Percentiles rank a stretch among this genome's conserved stretches.
Evolutionary conservation across 2,329 filamentous ascomycete species (phyloP).

Genomic region (Verruconis gallopava): DNA sequence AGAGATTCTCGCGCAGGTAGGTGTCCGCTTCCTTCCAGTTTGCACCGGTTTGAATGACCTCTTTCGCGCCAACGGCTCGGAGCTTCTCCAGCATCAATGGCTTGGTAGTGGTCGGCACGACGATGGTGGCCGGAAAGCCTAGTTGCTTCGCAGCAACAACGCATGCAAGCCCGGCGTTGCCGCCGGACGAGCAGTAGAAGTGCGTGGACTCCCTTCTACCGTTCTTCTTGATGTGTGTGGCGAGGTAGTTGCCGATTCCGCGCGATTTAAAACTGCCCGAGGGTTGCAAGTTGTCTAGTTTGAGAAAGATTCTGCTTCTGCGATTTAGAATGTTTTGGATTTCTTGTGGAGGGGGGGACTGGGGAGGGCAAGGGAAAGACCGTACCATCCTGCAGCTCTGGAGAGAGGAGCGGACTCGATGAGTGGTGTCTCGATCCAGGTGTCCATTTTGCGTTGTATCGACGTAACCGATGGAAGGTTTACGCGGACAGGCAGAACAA

Average conservation of each 20-base stretch:
- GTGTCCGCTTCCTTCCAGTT: conserved; percentile 58
- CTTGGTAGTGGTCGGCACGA: conserved; percentile 54
- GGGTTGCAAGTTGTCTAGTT: conserved; percentile 74
- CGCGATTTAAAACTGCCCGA: conserved; percentile 71
- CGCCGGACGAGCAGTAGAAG: conserved; percentile 71
- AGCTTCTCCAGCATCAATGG: conserved; percentile 61
- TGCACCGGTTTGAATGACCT: conserved; percentile 55
- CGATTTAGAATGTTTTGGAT: conserved; percentile 22
- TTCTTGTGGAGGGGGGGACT: not conserved
- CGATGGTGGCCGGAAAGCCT: conserved; percentile 56
- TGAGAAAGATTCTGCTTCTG: conserved; percentile 63
- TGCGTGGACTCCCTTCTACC: conserved; percentile 28
- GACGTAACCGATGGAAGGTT: too few relatives aligned
- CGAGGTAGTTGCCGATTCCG: conserved; percentile 61
- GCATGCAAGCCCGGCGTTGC: conserved; percentile 75
- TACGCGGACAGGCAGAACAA: too few relatives aligned
- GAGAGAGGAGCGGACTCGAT: conserved; percentile 55
- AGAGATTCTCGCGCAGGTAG: conserved; percentile 47
- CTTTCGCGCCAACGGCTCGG: conserved; percentile 48
- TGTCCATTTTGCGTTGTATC: not conserved
- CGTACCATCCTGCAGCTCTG: conserved; percentile 58
- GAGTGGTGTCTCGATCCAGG: conserved; percentile 59
- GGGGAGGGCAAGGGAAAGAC: conserved; percentile 10
- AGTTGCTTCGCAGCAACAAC: conserved; percentile 58
- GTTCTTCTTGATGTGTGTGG: conserved; percentile 30